Conservation (phyloP, 345 rosid genomes). For the Gossypium herbaceum region DNA sequence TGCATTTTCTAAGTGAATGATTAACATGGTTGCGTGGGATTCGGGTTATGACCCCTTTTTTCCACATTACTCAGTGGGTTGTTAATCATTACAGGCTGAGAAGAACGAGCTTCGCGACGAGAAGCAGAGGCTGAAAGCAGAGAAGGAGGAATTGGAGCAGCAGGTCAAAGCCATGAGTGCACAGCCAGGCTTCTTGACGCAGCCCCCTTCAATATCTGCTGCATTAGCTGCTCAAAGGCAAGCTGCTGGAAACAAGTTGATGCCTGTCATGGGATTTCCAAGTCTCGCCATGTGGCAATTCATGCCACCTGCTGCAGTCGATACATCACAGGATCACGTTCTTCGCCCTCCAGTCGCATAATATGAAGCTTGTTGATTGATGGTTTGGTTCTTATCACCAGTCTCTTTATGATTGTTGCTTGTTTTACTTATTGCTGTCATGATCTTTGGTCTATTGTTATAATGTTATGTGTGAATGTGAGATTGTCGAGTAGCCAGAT, state of each 20-base stretch:
- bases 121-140: slow-evolving; percentile 55
- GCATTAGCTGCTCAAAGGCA: slow-evolving; percentile 78
- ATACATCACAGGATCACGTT: slow-evolving; percentile 94
- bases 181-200: slow-evolving; percentile 59
- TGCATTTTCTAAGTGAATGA: neutral
- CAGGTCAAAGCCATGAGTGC: slow-evolving; percentile 54
- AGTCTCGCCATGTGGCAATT: slow-evolving; percentile 98
- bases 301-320: slow-evolving; percentile 90
- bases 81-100: slow-evolving; percentile 48
- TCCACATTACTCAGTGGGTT: neutral
- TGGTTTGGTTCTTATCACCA: slow-evolving; percentile 2
- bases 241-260: slow-evolving; percentile 82
- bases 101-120: slow-evolving; percentile 81
- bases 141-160: slow-evolving; percentile 67
- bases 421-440: neutral
- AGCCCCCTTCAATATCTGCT: slow-evolving; percentile 50
- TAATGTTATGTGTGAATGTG: neutral
- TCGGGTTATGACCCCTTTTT: neutral
- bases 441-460: neutral
- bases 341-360: slow-evolving; percentile 89
- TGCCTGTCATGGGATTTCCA: slow-evolving; percentile 80
- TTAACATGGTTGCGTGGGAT: neutral
- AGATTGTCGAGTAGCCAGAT: slow-evolving; percentile 7
- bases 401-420: neutral
- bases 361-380: slow-evolving; percentile 13